phyloP scores from a whole-genome alignment of 2,329 filamentous ascomycete genomes.

The Cadophora sp. region DNA sequence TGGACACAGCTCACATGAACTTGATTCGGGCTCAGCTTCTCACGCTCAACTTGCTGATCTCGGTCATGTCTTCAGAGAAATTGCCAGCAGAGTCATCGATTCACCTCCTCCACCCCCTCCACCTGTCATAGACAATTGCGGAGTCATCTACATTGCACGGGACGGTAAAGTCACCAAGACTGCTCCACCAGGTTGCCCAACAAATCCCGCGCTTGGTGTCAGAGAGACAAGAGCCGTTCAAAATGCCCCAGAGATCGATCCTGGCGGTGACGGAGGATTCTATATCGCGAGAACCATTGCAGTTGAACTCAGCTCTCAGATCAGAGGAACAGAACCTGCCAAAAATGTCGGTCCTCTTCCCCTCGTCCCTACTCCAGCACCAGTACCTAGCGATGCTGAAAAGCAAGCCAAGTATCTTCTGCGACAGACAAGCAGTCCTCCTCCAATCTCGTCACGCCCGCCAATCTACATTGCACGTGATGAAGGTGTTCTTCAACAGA shows the following conservation, averaged over 20 bases:
- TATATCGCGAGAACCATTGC: no score
- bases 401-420: not conserved
- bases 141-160: not conserved
- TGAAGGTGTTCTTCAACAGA: not conserved
- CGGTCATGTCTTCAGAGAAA: not conserved
- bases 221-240: not conserved
- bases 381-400: no score
- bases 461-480: conserved; percentile 1
- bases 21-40: not conserved
- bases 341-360: not conserved
- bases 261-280: no score
- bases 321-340: no score
- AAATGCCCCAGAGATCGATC: not conserved
- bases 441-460: not conserved
- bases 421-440: not conserved
- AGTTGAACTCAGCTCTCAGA: no score
- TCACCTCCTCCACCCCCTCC: not conserved
- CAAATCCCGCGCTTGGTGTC: not conserved
- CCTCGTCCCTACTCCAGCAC: not conserved
- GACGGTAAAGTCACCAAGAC: not conserved
- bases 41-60: not conserved
- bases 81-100: not conserved
- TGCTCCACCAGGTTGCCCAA: not conserved
- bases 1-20: not conserved
- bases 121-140: not conserved